Conservation (phyloP, 139 green algal species). For the Parachlorella kessleri region DNA sequence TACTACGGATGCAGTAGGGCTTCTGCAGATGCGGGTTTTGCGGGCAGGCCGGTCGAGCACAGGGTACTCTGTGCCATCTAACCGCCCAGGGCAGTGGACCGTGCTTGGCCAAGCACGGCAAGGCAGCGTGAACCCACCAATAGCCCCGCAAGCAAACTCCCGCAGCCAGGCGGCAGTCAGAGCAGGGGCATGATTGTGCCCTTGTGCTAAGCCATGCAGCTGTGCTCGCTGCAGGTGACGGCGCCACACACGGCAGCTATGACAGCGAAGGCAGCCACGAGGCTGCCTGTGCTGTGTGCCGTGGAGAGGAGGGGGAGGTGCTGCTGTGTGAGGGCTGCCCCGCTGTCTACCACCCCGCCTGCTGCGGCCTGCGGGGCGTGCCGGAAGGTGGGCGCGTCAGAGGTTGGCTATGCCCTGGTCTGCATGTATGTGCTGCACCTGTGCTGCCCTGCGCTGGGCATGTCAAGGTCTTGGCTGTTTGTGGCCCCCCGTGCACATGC, state of each 20-base stretch:
- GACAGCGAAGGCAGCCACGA: neutral
- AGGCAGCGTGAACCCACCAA: neutral
- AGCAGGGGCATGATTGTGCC: neutral
- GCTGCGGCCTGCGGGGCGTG: slow-evolving; percentile 41
- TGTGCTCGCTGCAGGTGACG: no score
- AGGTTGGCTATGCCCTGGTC: neutral
- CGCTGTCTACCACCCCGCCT: slow-evolving; percentile 46
- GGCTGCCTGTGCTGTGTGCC: slow-evolving; percentile 28
- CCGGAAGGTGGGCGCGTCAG: slow-evolving; percentile 19
- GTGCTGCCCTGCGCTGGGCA: no score
- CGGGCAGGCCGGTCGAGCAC: no score
- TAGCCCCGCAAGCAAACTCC: neutral
- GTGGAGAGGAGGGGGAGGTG: slow-evolving; percentile 43
- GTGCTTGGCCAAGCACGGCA: slow-evolving; percentile 11
- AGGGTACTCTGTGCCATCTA: no score
- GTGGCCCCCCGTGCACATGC: no score
- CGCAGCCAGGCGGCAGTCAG: neutral
- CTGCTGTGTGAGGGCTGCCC: slow-evolving; percentile 60
- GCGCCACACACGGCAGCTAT: neutral
- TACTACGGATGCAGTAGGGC: no score
- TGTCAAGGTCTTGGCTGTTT: no score
- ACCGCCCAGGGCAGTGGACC: slow-evolving; percentile 1
- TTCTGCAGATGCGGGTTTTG: no score
- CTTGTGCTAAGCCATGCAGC: no score
- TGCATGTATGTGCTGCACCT: no score